Base-by-base conservation (phyloP, 2,329 filamentous ascomycete genomes). In the Exophiala xenobiotica region DNA sequence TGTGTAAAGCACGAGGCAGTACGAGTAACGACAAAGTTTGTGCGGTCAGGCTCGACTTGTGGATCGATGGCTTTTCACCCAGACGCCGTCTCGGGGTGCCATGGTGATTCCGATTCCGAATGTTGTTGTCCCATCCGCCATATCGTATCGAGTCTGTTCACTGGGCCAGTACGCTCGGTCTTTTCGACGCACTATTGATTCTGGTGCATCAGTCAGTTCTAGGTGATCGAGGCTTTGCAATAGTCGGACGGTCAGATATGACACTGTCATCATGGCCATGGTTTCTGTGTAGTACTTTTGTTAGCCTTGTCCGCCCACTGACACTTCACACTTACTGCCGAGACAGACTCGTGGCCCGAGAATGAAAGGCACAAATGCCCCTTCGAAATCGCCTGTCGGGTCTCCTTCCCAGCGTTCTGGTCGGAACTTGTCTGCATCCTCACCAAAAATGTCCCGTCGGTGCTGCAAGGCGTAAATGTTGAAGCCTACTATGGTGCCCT, bases 231-330 rank as follows among this genome's bases (percentile, higher is more conserved):
- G 92, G 18, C 78, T 75, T 72, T 91, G 88, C 63, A 90, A 80
- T 58, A 92, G 63, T 37, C 87, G 75, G 16, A 85, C 82, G 53
- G 90, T 75, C 8, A 86, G 82, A 65, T 90, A 91, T 0, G 64
- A 63, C 4, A 66, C 63, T 74, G 90, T 86, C 0, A 86, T 89
- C 38, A 91, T 70, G 11, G 88, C 88, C 66, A 90, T 92, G 68
- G 91, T 86, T 75, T 91, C 52, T 35, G 18, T 14, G 11, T 3
- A 14, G n/a, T 9, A 14, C 12, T 3, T 16, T 3, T 49, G 40
- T 18, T 8, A 45, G 7, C 27, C 14, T 14, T 45, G 27, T 19
- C 29, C 22, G 27, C 37, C 39, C 24, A 27, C 38, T 16, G 7
- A 18, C 14, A 40, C 2, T 14, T 3, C 7, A 9, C 16, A 52